Base-by-base conservation (phyloP, 352 stramenopile genomes). In the Achlya hypogyna region DNA sequence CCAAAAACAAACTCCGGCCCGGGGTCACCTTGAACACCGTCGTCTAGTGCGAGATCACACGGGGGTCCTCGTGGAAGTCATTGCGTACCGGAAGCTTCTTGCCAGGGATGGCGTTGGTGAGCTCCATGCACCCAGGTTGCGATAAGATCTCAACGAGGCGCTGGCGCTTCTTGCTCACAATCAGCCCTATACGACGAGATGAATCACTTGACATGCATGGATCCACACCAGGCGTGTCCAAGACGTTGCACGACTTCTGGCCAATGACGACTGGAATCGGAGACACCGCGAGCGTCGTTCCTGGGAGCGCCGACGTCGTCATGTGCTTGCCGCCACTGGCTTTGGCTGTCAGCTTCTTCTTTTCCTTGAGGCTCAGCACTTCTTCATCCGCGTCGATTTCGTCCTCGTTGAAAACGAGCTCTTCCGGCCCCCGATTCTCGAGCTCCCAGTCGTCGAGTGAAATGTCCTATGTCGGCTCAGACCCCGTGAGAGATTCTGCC, bases 271-370 rank as follows among this genome's bases (percentile, higher is more conserved):
- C 75, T 3, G 85, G 82, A 64, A 92, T 69, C 62, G 86, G 81
- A 67, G 90, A 84, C 23, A 92, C 84, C 4, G 83, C 89, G 45
- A 97, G 72, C 10, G 91, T 97, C 28, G 91, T 97, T 31, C 91
- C 91, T 2, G 91, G 91, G 18, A 97, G 75, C 27, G 82, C 81
- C n/a, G 89, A 97, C 16, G 87, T 96, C 18, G 89, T 97, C 74
- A 96, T 86, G 49, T 86, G 42, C 27, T 29, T 27, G 66, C 79
- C 74, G 14, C 81, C 78, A 69, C 90, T 78, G 1, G 86, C 74
- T 32, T 88, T 71, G 32, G 20, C 22, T 49, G 42, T 23, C 12
- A 32, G 75, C 84, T 28, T 77, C 84, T 52, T 90, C 76, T 56
- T 91, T 78, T 16, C 78, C 82, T 32, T 82, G 66, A 38, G 34